A percentile compares a stretch with the other conserved stretches of the same genome.
phyloP scores from a whole-genome alignment of 768 basidiomycete genomes.

The Russula virescens region DNA sequence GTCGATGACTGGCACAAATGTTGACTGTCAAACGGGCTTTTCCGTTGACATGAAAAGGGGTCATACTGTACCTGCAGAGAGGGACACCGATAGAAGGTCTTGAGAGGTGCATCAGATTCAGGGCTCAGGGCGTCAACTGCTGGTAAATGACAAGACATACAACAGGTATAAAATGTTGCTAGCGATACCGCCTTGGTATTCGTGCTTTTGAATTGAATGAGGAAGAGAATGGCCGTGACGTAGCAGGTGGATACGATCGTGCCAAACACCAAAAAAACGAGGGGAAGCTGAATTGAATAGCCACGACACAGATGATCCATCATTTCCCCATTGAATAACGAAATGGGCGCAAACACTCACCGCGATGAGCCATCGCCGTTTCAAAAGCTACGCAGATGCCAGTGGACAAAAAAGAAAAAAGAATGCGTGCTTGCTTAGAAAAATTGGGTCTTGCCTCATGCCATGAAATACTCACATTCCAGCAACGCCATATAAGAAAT shows the following conservation, averaged over 20 bases:
- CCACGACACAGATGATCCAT: not conserved
- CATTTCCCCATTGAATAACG: not conserved
- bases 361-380: not conserved
- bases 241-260: not conserved
- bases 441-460: no score
- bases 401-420: not conserved
- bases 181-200: not conserved
- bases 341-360: not conserved
- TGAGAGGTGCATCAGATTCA: not conserved
- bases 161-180: conserved; percentile 10
- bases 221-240: not conserved
- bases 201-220: not conserved
- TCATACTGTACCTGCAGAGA: conserved; percentile 8
- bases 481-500: conserved; percentile 30
- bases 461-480: conserved; percentile 23
- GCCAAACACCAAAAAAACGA: conserved; percentile 12
- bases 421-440: not conserved
- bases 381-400: not conserved
- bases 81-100: conserved; percentile 4
- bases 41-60: not conserved
- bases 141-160: not conserved
- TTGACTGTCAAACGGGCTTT: not conserved
- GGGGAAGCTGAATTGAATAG: not conserved
- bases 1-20: not conserved
- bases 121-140: no score